phyloP scores from a whole-genome alignment of 2,329 filamentous ascomycete species.

The Alternaria solani region DNA sequence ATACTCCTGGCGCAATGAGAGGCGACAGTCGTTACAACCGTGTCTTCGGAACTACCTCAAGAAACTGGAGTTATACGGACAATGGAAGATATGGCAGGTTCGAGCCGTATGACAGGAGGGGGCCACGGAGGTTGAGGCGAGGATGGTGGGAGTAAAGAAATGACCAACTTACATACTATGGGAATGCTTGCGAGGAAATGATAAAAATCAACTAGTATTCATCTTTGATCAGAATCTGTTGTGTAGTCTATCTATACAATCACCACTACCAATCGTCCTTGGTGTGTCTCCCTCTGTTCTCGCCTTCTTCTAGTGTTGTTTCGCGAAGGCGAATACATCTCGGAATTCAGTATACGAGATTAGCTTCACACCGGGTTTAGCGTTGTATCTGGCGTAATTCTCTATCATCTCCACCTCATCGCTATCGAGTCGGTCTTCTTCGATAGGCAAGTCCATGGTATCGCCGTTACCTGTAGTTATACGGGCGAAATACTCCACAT shows the following conservation, averaged over 20 bases:
- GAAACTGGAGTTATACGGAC: constrained; percentile 10
- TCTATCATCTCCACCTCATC: constrained; percentile 11
- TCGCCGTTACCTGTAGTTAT: constrained; percentile 9
- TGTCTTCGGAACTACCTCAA: background rate
- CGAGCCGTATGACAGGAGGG: constrained; percentile 9
- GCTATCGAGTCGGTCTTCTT: constrained; percentile 5
- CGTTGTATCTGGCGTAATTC: constrained; percentile 19
- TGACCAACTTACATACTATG: background rate
- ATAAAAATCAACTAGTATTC: background rate
- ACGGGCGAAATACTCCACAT: constrained; percentile 14
- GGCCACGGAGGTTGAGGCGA: background rate
- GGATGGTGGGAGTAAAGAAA: background rate
- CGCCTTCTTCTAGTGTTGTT: constrained; percentile 1
- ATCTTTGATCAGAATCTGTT: background rate
- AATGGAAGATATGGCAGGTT: constrained; percentile 7
- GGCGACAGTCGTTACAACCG: constrained; percentile 5
- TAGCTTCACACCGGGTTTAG: background rate
- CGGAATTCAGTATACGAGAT: constrained; percentile 14
- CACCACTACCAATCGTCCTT: background rate
- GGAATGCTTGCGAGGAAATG: background rate
- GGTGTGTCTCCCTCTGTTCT: background rate
- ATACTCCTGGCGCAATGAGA: background rate
- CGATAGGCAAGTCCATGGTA: constrained; percentile 14
- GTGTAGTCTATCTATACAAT: background rate
- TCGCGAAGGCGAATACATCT: constrained; percentile 19